Base-by-base conservation (phyloP, 108 stramenopile species). In the Conticribra guillardii region DNA sequence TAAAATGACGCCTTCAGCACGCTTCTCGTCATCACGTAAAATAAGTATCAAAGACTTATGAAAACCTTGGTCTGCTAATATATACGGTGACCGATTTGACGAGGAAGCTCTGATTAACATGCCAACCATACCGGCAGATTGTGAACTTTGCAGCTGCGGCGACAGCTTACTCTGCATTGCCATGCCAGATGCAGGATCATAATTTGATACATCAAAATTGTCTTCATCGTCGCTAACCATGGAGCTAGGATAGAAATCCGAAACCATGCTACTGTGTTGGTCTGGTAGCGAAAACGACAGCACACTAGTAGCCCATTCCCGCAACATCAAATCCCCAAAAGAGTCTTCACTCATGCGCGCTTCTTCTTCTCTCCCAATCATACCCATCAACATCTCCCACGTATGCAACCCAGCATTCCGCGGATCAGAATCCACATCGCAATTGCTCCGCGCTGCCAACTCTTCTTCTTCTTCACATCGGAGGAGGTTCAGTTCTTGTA, bases 11-110 rank as follows among this genome's bases (percentile, higher is more conserved):
- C 88, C 88, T 5, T 83, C 66, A 0, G 86, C 71, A 44, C 55
- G 69, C 14, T 86, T 80, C 9, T 85, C 79, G 21, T 67, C 71
- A 27, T 89, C 88, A 32, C 77, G 82, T 3, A 87, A 30, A 14
- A 87, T 55, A 50, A 89, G 60, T 18, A 89, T 60, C 18, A 79
- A 59, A 14, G 85, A 79, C 54, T 89, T 86, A 74, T 86, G 86
- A 74, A 73, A 82, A 15, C 80, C 79, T 60, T 89, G 89, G 57
- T 83, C 84, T 44, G 72, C 54, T 7, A 87, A 53, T 17, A 89
- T 23, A 56, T 60, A 87, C 17, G 84, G 86, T 16, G 87, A 83
- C 28, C 84, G 84, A 15, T 59, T 66, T 3, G 75, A 68, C 30
- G 82, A 73, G 11, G 85, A 87, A 14, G 87, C 82, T 44, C 90